These are phyloP conservation scores for Pythium sukuiense DNA, from an alignment of 352 stramenopile genomes.

Conservation along the genomic window DNA sequence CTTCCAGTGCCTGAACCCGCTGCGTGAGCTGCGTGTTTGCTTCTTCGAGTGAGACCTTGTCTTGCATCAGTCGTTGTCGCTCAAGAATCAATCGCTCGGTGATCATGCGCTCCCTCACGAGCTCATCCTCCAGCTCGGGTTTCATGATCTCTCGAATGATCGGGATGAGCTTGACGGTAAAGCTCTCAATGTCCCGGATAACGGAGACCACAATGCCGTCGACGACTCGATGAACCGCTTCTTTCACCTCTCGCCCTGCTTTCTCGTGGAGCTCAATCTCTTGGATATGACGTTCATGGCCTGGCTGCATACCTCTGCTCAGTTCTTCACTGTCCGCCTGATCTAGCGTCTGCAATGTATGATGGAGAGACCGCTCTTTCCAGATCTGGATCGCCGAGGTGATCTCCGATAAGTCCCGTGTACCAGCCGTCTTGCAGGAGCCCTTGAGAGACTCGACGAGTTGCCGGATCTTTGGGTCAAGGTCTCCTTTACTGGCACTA, in stretches of 20 bases:
- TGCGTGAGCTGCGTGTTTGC: conserved; percentile 26
- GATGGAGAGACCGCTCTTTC: conserved; percentile 61
- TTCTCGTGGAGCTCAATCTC: conserved; percentile 62
- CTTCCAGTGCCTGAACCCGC: conserved; percentile 45
- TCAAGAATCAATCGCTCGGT: conserved; percentile 34
- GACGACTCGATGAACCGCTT: conserved; percentile 32
- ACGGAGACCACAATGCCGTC: conserved; percentile 22
- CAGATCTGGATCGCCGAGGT: conserved; percentile 43
- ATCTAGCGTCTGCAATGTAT: conserved; percentile 51
- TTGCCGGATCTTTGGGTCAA: conserved; percentile 13
- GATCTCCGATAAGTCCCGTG: conserved; percentile 26
- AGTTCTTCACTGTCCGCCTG: not conserved
- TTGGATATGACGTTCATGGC: conserved; percentile 45
- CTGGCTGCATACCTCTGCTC: not conserved
- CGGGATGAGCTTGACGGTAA: conserved; percentile 28
- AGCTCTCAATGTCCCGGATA: conserved; percentile 34
- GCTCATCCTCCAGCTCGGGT: conserved; percentile 42
- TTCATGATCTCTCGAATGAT: conserved; percentile 36
- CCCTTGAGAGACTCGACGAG: conserved; percentile 27
- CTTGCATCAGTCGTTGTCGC: conserved; percentile 31
- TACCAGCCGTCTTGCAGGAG: conserved; percentile 11
- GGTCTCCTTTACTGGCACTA: not conserved
- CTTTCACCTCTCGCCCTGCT: conserved; percentile 38
- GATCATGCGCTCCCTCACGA: conserved; percentile 26
- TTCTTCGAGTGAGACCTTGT: conserved; percentile 23